phyloP scores from a whole-genome alignment of 2,329 filamentous ascomycete species.

The Hypoxylon sp. region DNA sequence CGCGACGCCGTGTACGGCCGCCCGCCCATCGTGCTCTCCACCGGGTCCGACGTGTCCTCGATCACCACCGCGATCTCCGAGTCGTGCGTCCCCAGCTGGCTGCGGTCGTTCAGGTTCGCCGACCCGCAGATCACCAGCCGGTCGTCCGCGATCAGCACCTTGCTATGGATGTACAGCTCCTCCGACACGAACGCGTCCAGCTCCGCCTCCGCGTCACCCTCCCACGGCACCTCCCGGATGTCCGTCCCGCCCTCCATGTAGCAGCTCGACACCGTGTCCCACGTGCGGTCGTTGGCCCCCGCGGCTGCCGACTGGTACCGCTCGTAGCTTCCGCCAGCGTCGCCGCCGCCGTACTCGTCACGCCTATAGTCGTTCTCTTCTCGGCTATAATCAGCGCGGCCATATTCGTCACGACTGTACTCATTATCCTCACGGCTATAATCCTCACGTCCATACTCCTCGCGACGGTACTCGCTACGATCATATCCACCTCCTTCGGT shows the following conservation, averaged over 20 bases:
- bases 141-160: constrained; percentile 90
- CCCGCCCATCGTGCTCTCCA: constrained; percentile 78
- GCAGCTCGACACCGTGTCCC: constrained; percentile 79
- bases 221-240: constrained; percentile 66
- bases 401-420: neutral
- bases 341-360: constrained; percentile 67
- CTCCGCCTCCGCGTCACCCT: constrained; percentile 62
- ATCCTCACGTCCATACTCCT: neutral
- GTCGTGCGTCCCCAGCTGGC: constrained; percentile 84
- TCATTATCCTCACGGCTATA: neutral
- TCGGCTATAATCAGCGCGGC: constrained; percentile 11
- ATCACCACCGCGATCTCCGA: constrained; percentile 91
- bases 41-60: constrained; percentile 74
- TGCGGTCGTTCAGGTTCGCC: constrained; percentile 90
- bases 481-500: no score
- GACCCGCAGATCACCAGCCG: constrained; percentile 84
- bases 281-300: constrained; percentile 62
- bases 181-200: constrained; percentile 69
- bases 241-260: constrained; percentile 83
- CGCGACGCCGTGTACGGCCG: constrained; percentile 73
- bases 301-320: constrained; percentile 76
- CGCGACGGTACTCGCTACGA: no score
- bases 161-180: constrained; percentile 81
- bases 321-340: constrained; percentile 54
- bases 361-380: constrained; percentile 40